These are phyloP conservation scores for Sequoiadendron giganteum DNA, from an alignment of 75 land plant species.

Conservation along the genomic window DNA sequence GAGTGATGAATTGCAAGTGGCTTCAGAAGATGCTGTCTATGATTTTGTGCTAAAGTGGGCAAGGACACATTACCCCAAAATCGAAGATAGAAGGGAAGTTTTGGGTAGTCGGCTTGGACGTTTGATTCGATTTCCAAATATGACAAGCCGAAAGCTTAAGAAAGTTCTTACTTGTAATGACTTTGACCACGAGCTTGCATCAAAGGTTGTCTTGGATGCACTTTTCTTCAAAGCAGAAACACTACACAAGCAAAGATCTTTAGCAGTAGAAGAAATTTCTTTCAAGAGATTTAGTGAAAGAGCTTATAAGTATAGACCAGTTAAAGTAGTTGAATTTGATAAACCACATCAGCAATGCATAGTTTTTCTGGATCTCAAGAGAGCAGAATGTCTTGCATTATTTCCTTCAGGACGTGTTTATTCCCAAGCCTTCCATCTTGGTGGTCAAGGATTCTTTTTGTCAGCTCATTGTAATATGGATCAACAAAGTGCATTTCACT, in stretches of 20 bases:
- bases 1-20: slow-evolving; percentile 92
- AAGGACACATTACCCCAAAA: slow-evolving; percentile 68
- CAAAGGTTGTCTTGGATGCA: slow-evolving; percentile 86
- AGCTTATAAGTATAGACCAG: slow-evolving; percentile 96
- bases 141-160: slow-evolving; percentile 85
- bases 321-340: slow-evolving; percentile 95
- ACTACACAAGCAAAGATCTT: slow-evolving; percentile 80
- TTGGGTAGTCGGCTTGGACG: slow-evolving; percentile 63
- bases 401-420: slow-evolving; percentile 94
- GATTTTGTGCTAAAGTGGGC: slow-evolving; percentile 98
- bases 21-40: slow-evolving; percentile 95
- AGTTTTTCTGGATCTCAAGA: slow-evolving; percentile 88
- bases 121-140: slow-evolving; percentile 86
- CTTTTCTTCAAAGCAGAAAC: slow-evolving; percentile 93
- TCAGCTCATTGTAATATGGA: slow-evolving; percentile 99
- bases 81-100: slow-evolving; percentile 86
- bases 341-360: slow-evolving; percentile 86
- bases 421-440: slow-evolving; percentile 97
- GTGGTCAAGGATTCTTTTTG: slow-evolving; percentile 94
- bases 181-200: slow-evolving; percentile 81
- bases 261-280: slow-evolving; percentile 67
- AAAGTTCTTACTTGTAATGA: slow-evolving; percentile 84
- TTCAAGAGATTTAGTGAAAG: slow-evolving; percentile 71
- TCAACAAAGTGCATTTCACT: slow-evolving; percentile 87
- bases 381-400: slow-evolving; percentile 76